These are phyloP conservation scores for Cicer yamashitae DNA, from an alignment of 306 rosid species.

Conservation along the genomic window DNA sequence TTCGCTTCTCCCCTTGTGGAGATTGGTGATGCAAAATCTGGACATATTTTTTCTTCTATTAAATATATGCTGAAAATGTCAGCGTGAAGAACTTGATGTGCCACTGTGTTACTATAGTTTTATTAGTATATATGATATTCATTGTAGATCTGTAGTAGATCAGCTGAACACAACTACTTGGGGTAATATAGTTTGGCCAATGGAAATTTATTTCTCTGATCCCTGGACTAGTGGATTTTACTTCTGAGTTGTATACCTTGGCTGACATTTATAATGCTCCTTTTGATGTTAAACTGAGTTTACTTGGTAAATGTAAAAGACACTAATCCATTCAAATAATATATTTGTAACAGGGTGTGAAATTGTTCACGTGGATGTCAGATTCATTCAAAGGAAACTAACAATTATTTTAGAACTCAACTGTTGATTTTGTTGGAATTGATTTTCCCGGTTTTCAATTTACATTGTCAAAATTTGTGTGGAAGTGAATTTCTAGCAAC, in stretches of 20 bases:
- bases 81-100: background rate
- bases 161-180: slow-evolving; percentile 2
- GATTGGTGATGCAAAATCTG: slow-evolving; percentile 17
- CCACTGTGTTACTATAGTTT: background rate
- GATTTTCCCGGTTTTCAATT: background rate
- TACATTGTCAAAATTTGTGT: background rate
- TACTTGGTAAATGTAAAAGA: background rate
- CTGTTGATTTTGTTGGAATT: slow-evolving; percentile 14
- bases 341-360: background rate
- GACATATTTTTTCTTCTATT: background rate
- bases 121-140: background rate
- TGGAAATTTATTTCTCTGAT: background rate
- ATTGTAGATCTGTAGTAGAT: slow-evolving; percentile 8
- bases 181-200: slow-evolving; percentile 3
- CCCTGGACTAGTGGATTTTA: background rate
- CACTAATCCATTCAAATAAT: background rate
- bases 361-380: background rate
- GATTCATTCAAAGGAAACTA: background rate
- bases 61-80: slow-evolving; percentile 15
- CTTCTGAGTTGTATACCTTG: slow-evolving; percentile 7
- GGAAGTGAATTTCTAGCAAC: slow-evolving; percentile 12
- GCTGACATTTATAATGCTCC: background rate
- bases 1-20: background rate
- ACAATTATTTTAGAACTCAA: background rate
- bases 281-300: slow-evolving; percentile 7